These are phyloP conservation scores for Cystobasidium onofrii DNA, from an alignment of 768 basidiomycete genomes.

Conservation along the genomic window DNA sequence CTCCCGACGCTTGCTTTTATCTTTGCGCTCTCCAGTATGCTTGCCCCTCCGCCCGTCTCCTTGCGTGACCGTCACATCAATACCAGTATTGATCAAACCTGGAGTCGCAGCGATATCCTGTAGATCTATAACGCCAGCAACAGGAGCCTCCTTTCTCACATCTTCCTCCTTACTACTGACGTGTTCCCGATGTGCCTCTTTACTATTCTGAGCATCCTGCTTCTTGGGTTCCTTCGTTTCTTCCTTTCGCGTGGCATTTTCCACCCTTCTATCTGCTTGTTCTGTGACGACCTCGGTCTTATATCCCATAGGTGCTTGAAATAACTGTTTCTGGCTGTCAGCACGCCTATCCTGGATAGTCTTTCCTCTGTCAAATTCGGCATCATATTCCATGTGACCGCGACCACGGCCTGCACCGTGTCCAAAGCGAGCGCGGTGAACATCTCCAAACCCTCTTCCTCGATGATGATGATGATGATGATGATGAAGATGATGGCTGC, in stretches of 20 bases:
- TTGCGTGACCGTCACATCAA: not conserved
- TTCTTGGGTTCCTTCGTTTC: too few species aligned
- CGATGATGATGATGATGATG: not conserved
- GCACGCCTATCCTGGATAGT: not conserved
- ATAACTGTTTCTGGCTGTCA: constrained; percentile 1
- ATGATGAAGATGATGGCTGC: not conserved
- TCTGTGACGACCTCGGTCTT: not conserved
- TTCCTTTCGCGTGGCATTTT: too few species aligned
- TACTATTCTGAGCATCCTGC: too few species aligned
- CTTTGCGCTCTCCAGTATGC: not conserved
- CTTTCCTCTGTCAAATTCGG: constrained; percentile 25
- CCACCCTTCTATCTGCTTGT: too few species aligned
- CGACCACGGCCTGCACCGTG: not conserved
- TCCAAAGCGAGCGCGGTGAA: not conserved
- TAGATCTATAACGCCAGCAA: not conserved
- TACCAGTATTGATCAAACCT: not conserved
- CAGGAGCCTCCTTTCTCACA: too few species aligned
- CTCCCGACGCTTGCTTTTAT: not conserved
- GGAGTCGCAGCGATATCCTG: not conserved
- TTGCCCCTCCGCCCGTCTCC: not conserved
- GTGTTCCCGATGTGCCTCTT: not conserved
- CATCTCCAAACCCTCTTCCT: not conserved
- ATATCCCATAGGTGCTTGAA: constrained; percentile 12
- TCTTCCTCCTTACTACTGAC: not conserved
- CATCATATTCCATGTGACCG: constrained; percentile 6